phyloP scores from a whole-genome alignment of 176 grass and related monocot species.

The Oryza meyeriana region DNA sequence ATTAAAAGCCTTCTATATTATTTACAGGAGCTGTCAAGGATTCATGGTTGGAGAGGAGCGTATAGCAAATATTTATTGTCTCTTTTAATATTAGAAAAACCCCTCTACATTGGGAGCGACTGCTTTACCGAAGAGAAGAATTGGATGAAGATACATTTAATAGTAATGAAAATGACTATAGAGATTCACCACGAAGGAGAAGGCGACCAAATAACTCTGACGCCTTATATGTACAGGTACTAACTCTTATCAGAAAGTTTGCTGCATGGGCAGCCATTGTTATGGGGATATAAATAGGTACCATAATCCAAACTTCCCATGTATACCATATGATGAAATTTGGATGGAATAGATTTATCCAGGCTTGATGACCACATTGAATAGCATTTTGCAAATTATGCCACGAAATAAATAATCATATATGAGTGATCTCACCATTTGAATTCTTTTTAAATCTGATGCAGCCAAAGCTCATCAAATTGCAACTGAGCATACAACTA shows the following conservation, averaged over 20 bases:
- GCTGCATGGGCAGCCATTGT: neutral
- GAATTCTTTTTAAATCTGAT: neutral
- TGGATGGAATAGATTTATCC: neutral
- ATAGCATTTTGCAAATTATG: neutral
- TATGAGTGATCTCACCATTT: neutral
- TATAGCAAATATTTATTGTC: slow-evolving; percentile 81
- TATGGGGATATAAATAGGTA: neutral
- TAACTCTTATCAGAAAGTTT: slow-evolving; percentile 23
- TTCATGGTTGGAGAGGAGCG: slow-evolving; percentile 91
- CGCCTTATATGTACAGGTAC: slow-evolving; percentile 81
- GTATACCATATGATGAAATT: neutral
- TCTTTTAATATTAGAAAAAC: slow-evolving; percentile 87
- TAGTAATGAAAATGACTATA: slow-evolving; percentile 25
- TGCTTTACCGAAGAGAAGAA: slow-evolving; percentile 42
- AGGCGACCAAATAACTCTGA: slow-evolving; percentile 47
- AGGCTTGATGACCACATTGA: neutral
- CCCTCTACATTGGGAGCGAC: slow-evolving; percentile 80
- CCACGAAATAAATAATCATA: neutral
- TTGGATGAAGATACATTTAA: slow-evolving; percentile 22
- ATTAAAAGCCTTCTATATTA: neutral
- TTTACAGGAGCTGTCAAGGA: slow-evolving; percentile 87
- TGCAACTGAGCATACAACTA: neutral
- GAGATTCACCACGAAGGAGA: slow-evolving; percentile 39
- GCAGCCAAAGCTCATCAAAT: neutral
- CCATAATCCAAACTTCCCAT: neutral